phyloP scores from a whole-genome alignment of 768 basidiomycete genomes.

The Amanita thiersii region DNA sequence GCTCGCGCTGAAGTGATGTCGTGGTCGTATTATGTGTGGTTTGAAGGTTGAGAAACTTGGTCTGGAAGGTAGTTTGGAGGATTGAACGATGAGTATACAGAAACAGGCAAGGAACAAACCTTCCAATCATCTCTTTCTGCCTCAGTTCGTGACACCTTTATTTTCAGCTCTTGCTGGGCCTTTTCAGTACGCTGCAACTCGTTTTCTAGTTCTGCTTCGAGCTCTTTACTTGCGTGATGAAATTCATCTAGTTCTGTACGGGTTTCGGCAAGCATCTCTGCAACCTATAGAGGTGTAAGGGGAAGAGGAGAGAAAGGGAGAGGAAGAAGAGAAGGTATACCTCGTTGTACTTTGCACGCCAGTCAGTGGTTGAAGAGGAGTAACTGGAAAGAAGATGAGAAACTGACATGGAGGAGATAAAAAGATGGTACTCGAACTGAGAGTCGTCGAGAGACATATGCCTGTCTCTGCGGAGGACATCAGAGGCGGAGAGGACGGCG shows the following conservation, averaged over 20 bases:
- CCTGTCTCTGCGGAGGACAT: slow-evolving; percentile 51
- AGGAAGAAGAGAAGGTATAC: slow-evolving; percentile 18
- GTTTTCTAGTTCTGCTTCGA: slow-evolving; percentile 88
- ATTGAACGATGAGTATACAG: slow-evolving; percentile 1
- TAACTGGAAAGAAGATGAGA: slow-evolving; percentile 33
- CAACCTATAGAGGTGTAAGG: slow-evolving; percentile 32
- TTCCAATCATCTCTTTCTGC: slow-evolving; percentile 88
- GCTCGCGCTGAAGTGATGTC: slow-evolving; percentile 84
- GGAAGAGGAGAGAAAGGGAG: not conserved
- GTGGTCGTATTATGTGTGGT: slow-evolving; percentile 87
- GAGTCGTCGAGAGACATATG: slow-evolving; percentile 62
- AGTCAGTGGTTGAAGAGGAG: slow-evolving; percentile 50
- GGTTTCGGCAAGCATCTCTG: slow-evolving; percentile 79
- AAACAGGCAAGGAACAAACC: slow-evolving; percentile 31
- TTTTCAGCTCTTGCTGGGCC: slow-evolving; percentile 70
- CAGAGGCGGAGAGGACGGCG: slow-evolving; percentile 53
- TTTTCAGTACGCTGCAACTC: slow-evolving; percentile 87
- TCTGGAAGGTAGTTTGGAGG: slow-evolving; percentile 26
- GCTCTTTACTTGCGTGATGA: slow-evolving; percentile 79
- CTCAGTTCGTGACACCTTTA: slow-evolving; percentile 64
- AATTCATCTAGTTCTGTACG: slow-evolving; percentile 83
- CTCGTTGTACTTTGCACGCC: slow-evolving; percentile 76
- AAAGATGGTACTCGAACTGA: slow-evolving; percentile 41
- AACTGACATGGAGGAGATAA: slow-evolving; percentile 10
- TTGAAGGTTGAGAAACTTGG: slow-evolving; percentile 83